These are phyloP conservation scores for Lecanosticta acicola DNA, from an alignment of 2,329 filamentous ascomycete species.

Conservation along the genomic window DNA sequence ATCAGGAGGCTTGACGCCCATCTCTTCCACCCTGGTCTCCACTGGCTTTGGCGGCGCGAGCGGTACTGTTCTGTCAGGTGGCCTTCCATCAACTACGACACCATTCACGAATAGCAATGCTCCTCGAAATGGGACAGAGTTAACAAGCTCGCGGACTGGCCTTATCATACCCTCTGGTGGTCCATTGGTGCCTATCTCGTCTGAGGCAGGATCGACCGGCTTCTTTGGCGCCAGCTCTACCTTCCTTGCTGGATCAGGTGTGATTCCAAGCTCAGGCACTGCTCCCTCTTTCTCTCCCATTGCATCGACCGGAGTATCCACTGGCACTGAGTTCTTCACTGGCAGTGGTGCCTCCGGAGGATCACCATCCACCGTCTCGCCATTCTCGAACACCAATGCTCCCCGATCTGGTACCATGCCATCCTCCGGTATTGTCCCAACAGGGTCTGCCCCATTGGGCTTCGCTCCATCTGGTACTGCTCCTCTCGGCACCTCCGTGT, in stretches of 20 bases:
- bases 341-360: neutral
- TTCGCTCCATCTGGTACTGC: constrained; percentile 3
- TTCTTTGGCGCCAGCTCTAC: constrained; percentile 3
- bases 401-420: constrained; percentile 5
- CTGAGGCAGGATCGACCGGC: constrained; percentile 7
- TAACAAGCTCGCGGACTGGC: constrained; percentile 3
- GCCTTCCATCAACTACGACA: neutral
- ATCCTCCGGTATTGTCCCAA: neutral
- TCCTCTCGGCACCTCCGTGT: neutral
- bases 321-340: no score
- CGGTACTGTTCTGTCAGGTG: constrained; percentile 8
- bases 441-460: neutral
- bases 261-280: neutral
- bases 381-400: constrained; percentile 6
- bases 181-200: constrained; percentile 13
- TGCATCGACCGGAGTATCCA: neutral
- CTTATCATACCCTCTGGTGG: constrained; percentile 2
- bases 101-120: constrained; percentile 8
- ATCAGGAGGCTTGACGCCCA: neutral
- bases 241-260: constrained; percentile 1
- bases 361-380: neutral
- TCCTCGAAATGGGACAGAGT: constrained; percentile 6
- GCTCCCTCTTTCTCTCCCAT: neutral
- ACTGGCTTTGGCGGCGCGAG: constrained; percentile 8
- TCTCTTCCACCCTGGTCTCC: constrained; percentile 7